Evolutionary conservation across 2,329 filamentous ascomycete genomes (phyloP).

Genomic region (Allantophomopsis cytisporea): DNA sequence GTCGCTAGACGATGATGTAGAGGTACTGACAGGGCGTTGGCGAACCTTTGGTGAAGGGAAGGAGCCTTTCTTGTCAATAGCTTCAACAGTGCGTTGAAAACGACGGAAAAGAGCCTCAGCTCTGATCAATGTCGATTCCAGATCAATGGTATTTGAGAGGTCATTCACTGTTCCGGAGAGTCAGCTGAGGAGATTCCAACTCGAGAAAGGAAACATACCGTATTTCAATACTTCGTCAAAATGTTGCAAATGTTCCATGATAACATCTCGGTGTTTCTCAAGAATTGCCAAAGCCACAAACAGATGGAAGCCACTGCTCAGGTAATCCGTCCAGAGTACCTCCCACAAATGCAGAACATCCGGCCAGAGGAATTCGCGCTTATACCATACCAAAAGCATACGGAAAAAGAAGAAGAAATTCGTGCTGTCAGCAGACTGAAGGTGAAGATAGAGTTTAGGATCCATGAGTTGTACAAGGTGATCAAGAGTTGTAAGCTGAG

Average conservation of each 20-base stretch:
- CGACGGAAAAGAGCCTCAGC: conserved; percentile 81
- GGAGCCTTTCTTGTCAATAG: conserved; percentile 81
- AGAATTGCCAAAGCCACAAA: conserved; percentile 90
- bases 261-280: conserved; percentile 91
- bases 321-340: conserved; percentile 41
- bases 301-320: conserved; percentile 81
- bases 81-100: conserved; percentile 80
- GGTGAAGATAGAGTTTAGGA: conserved; percentile 80
- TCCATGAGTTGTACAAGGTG: conserved; percentile 96
- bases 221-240: conserved; percentile 99
- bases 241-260: conserved; percentile 84
- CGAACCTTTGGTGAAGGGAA: conserved; percentile 48
- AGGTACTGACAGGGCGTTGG: conserved; percentile 6
- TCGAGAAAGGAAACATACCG: conserved; percentile 37
- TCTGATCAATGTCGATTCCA: conserved; percentile 72
- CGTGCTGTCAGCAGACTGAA: conserved; percentile 82
- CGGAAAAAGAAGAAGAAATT: conserved; percentile 99
- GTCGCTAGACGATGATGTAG: neutral
- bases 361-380: conserved; percentile 61
- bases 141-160: conserved; percentile 82
- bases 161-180: conserved; percentile 60
- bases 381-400: conserved; percentile 98
- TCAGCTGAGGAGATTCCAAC: conserved; percentile 1
- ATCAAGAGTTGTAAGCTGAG: conserved; percentile 80
- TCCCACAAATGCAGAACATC: neutral